Evolutionary conservation across 495 filamentous ascomycete species (phyloP), one percentile per base, ranked within the genome.

Genomic region (Trichocladium antarcticum): DNA sequence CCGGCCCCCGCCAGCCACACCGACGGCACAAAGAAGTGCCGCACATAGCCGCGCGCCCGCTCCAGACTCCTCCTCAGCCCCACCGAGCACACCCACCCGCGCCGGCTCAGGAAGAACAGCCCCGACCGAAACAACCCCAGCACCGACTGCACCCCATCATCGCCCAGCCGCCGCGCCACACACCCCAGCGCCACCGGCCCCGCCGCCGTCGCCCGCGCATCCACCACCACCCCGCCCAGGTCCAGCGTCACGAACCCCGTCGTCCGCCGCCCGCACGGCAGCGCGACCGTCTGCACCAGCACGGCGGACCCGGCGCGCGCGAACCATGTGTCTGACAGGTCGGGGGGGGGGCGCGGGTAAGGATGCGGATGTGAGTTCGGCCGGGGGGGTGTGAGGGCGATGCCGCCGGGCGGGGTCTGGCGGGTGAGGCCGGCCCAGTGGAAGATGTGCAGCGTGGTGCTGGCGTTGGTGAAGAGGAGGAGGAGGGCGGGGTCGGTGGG

Each of bases 11-110:
- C 53, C 29, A 51, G 57, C 57, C 57, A 59, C 6, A 54, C 43
- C 8, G 47, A 53, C n/a, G 57, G 54, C 9, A 59, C 50, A 21
- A 59, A 59, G 21, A 59, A 57, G 45, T 59, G 57, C 37, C 57
- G 37, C 36, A 36, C 20, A n/a, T 53, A 54, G 3, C 16, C 24
- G 9, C 6, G 24, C 39, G 19, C 39, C 2, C 19, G 10, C n/a
- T 17, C 40, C 6, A 34, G 14, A 32, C 52, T 11, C 5, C 37
- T 47, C 45, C 50, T 57, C 6, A 59, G 36, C 11, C 41, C 44
- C 20, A 51, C 48, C 10, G 50, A 53, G 28, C 57, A 59, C 37
- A 59, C 36, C 57, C 57, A 59, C 15, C 57, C 54, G 15, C 44
- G 50, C 1, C 47, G 38, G 29, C 45, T 51, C 21, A 59, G 15